Percentiles rank a stretch among this genome's conserved stretches.
These are phyloP conservation scores for Mariannaea sp. DNA, from an alignment of 2,329 filamentous ascomycete genomes.

Conservation along the genomic window DNA sequence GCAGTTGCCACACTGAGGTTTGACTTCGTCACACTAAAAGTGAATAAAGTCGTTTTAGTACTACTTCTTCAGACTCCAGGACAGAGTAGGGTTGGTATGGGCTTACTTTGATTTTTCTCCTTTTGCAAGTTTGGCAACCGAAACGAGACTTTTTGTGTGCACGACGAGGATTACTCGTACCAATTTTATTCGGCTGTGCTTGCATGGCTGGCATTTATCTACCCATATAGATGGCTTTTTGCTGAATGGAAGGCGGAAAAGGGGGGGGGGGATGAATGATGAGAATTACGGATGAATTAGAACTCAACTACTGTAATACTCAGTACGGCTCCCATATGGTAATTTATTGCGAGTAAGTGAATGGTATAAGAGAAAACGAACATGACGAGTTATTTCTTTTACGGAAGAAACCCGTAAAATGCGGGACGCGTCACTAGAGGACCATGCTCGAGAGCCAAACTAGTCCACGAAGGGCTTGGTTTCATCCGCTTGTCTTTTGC, in stretches of 20 bases:
- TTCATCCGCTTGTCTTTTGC: too few relatives aligned
- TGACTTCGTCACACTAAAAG: slow-evolving; percentile 10
- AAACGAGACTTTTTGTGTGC: slow-evolving; percentile 8
- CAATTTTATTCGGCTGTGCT: neutral
- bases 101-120: slow-evolving; percentile 5
- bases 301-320: too few relatives aligned
- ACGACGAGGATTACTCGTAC: neutral
- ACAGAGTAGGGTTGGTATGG: neutral
- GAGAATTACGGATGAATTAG: too few relatives aligned
- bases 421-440: neutral
- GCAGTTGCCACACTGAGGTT: slow-evolving; percentile 13
- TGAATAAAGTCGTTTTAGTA: too few relatives aligned
- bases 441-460: neutral
- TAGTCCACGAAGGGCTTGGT: neutral
- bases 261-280: too few relatives aligned
- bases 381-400: neutral
- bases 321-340: too few relatives aligned
- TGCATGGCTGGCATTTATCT: too few relatives aligned
- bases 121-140: slow-evolving; percentile 10
- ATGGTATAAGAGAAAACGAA: neutral
- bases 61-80: too few relatives aligned
- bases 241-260: too few relatives aligned
- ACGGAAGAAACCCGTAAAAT: neutral
- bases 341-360: too few relatives aligned
- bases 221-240: too few relatives aligned